phyloP scores from a whole-genome alignment of 164 flowering plant genomes.

The Buxus sempervirens region DNA sequence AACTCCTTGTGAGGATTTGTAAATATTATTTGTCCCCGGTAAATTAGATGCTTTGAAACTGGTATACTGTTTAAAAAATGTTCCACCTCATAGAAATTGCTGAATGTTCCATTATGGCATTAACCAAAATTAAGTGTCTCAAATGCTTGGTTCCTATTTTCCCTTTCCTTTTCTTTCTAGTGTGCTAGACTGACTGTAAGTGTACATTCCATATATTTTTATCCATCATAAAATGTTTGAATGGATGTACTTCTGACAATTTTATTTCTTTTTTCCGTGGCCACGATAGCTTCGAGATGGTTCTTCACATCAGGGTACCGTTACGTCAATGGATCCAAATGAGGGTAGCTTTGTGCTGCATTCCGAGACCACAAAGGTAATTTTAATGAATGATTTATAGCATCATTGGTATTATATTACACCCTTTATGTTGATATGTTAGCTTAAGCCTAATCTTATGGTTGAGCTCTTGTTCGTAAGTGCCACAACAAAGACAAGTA shows the following conservation, averaged over 20 bases:
- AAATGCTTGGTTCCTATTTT: not conserved
- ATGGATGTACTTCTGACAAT: not conserved
- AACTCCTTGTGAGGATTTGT: too few relatives aligned
- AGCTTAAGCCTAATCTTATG: too few relatives aligned
- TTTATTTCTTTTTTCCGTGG: slow-evolving; percentile 2
- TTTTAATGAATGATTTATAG: too few relatives aligned
- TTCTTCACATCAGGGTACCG: slow-evolving; percentile 87
- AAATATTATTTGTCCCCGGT: too few relatives aligned
- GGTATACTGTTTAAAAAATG: not conserved
- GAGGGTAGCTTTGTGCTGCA: slow-evolving; percentile 77
- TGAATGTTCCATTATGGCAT: not conserved
- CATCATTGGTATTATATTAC: too few relatives aligned
- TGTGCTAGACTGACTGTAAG: not conserved
- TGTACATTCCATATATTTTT: not conserved
- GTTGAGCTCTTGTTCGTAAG: too few relatives aligned
- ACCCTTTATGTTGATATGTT: too few relatives aligned
- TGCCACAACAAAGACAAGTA: too few relatives aligned
- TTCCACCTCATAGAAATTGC: not conserved
- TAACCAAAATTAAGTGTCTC: too few relatives aligned
- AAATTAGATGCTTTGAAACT: too few relatives aligned
- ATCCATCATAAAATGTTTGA: not conserved
- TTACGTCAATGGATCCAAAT: slow-evolving; percentile 97
- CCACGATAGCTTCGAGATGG: slow-evolving; percentile 86
- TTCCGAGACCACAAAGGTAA: slow-evolving; percentile 71
- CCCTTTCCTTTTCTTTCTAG: not conserved